Evolutionary conservation across 257 asterid genomes (phyloP).

Genomic region (Buddleja alternifolia): DNA sequence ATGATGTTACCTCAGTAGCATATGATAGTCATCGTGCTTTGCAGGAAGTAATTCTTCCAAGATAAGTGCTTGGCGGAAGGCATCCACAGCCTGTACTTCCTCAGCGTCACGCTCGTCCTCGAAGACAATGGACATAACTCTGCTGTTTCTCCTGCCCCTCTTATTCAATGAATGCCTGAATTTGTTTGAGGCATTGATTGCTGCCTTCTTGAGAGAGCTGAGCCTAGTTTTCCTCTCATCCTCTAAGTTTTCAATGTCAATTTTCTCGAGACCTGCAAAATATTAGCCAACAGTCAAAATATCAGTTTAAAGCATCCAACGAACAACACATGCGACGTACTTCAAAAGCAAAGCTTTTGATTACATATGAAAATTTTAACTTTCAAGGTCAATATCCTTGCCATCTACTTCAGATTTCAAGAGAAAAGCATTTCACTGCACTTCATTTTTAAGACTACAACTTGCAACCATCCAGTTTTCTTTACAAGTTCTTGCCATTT

Average conservation of each 20-base stretch:
- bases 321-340: too few species aligned
- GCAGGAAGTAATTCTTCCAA: conserved; percentile 86
- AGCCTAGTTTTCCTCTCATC: conserved; percentile 57
- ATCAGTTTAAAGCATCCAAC: not conserved
- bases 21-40: conserved; percentile 88
- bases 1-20: conserved; percentile 97
- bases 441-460: too few species aligned
- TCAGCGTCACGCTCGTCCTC: conserved; percentile 94
- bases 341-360: too few species aligned
- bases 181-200: conserved; percentile 56
- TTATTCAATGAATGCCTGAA: conserved; percentile 56
- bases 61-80: conserved; percentile 89
- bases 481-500: too few species aligned
- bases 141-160: conserved; percentile 65
- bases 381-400: not conserved
- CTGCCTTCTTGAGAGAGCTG: conserved; percentile 60
- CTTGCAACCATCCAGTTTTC: too few species aligned
- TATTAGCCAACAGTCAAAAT: not conserved
- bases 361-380: not conserved
- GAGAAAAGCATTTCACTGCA: too few species aligned
- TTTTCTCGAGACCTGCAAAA: conserved; percentile 45
- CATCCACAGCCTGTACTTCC: conserved; percentile 85
- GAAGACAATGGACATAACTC: conserved; percentile 76
- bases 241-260: conserved; percentile 47
- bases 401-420: not conserved